Percentiles rank a stretch among this genome's conserved stretches.
These are phyloP conservation scores for Crithidia expoeki DNA, from an alignment of 208 protist species.

Conservation along the genomic window DNA sequence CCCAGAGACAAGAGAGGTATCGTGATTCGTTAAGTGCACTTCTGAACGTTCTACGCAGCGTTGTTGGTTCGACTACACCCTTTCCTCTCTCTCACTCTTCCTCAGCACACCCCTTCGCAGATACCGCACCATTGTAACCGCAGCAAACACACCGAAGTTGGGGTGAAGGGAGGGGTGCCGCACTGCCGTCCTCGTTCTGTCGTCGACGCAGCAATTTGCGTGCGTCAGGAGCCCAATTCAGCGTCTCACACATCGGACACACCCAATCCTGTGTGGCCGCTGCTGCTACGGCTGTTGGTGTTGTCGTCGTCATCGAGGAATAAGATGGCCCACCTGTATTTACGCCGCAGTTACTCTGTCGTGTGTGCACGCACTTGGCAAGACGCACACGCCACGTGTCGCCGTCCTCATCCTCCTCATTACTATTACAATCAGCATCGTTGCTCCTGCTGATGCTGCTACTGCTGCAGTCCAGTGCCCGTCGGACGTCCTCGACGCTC, in stretches of 20 bases:
- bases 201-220: constrained; percentile 40
- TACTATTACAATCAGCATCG: not conserved
- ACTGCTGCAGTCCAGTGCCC: constrained; percentile 23
- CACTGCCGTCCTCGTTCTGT: not conserved
- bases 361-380: constrained; percentile 27
- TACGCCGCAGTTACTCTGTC: not conserved
- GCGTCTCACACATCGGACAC: constrained; percentile 51
- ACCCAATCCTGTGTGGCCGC: constrained; percentile 36
- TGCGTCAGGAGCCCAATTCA: constrained; percentile 36
- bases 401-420: constrained; percentile 9
- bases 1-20: too few relatives aligned
- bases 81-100: not conserved
- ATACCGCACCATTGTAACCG: constrained; percentile 1
- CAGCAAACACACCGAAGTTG: constrained; percentile 26
- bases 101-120: not conserved
- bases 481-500: constrained; percentile 43
- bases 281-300: not conserved
- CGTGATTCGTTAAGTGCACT: too few relatives aligned
- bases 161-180: not conserved
- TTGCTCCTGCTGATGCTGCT: not conserved
- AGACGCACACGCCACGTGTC: constrained; percentile 44
- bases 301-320: not conserved
- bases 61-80: too few relatives aligned
- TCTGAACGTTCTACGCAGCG: too few relatives aligned
- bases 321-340: not conserved